Percentiles rank a stretch among this genome's conserved stretches.
phyloP scores from a whole-genome alignment of 2,329 filamentous ascomycete species.

The Colletotrichum melonis region DNA sequence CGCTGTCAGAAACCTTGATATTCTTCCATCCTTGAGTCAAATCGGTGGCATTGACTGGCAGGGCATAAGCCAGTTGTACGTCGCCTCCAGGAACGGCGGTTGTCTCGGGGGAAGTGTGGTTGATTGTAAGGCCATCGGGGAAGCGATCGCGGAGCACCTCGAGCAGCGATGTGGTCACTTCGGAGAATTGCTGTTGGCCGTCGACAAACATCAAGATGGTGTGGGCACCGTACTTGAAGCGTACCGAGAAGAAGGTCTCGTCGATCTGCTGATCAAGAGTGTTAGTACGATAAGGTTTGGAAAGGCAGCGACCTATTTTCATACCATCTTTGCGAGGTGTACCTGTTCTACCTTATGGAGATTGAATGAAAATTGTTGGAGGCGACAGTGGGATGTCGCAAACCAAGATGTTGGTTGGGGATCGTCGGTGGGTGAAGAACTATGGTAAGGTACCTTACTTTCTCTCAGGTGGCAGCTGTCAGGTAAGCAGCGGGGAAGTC shows the following conservation, averaged over 20 bases:
- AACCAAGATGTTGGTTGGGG: neutral
- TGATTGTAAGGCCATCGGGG: slow-evolving; percentile 60
- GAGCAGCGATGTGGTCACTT: slow-evolving; percentile 69
- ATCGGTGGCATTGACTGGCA: slow-evolving; percentile 58
- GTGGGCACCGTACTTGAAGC: slow-evolving; percentile 78
- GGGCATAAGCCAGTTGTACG: slow-evolving; percentile 57
- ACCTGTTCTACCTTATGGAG: neutral
- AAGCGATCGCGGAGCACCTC: slow-evolving; percentile 68
- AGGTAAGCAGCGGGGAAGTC: neutral
- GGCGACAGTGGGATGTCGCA: neutral
- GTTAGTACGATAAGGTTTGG: neutral
- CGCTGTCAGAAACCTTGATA: slow-evolving; percentile 50
- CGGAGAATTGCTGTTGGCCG: slow-evolving; percentile 65
- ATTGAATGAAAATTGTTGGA: neutral
- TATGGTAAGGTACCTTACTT: neutral
- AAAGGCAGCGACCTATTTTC: neutral
- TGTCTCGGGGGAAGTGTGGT: slow-evolving; percentile 44
- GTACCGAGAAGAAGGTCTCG: slow-evolving; percentile 71
- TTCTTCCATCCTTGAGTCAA: slow-evolving; percentile 61
- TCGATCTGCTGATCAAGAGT: slow-evolving; percentile 42
- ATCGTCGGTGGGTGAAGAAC: neutral
- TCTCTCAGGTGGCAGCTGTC: neutral
- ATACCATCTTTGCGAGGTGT: slow-evolving; percentile 2
- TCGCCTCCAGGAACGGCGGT: slow-evolving; percentile 54
- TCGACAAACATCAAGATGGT: slow-evolving; percentile 77